Evolutionary conservation across 2,329 filamentous ascomycete species (phyloP), one percentile per base, ranked within the genome.

Genomic region (Lachnellula hyalina): DNA sequence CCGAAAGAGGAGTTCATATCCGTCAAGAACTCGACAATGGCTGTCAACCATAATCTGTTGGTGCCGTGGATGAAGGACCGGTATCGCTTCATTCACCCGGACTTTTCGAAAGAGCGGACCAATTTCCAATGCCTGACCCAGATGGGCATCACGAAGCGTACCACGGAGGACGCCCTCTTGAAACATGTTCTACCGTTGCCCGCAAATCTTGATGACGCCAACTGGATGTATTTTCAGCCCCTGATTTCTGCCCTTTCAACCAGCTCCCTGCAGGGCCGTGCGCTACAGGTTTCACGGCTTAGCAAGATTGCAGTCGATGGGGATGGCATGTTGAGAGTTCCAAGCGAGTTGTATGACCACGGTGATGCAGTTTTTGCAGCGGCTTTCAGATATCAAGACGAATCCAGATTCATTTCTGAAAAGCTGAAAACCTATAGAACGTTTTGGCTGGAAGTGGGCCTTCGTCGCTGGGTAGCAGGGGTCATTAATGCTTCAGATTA

Each of bases 271-370:
- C 35, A 25, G 2, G 25, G n/a, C 21, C n/a, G 17, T 17, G 5
- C 11, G 23, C 28, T 14, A 21, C 48, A 17, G 11, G 19, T 9
- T 34, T 50, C 38, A 49, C 55, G 14, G 4, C 25, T 38, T 5
- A 38, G 3, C 32, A 44, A 5, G 44, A 52, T 68, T 36, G 65
- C 63, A 2, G 52, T 61, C 1, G 58, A 69, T 44, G 61, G 53
- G 48, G 51, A 59, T 15, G 19, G 47, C n/a, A 55, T 38, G 2
- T 54, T 68, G 32, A 53, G 49, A 14, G 47, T 45, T 23, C 32
- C 57, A 1, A 51, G 32, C 21, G 56, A 63, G 9, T 38, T 69
- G 5, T 69, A 60, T 23, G 63, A 69, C 34, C 61, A 65, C 25
- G 23, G 59, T 14, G 60, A 66, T 34, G 1, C 15, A 19, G 58